Conservation (phyloP, 2,329 filamentous ascomycete species). For the Biscogniauxia sp. region DNA sequence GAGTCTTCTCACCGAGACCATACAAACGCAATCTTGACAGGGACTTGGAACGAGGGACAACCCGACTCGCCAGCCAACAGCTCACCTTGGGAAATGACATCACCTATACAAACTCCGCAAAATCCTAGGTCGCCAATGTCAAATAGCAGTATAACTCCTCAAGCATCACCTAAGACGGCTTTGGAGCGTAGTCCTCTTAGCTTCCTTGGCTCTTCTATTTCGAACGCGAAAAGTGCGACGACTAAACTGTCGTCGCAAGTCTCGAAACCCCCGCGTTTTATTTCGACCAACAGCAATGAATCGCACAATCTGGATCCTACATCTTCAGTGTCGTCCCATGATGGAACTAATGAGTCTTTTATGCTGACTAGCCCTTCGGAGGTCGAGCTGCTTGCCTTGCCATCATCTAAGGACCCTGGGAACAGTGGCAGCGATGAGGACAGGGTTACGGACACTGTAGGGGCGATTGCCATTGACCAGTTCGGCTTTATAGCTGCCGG, state of each 20-base stretch:
- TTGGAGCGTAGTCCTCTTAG: conserved; percentile 28
- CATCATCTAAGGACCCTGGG: neutral
- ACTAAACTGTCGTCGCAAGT: neutral
- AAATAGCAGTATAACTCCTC: conserved; percentile 12
- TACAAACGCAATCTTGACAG: conserved; percentile 51
- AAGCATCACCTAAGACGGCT: conserved; percentile 12
- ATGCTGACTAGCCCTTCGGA: neutral
- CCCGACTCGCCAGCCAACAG: conserved; percentile 51
- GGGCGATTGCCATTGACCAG: conserved; percentile 87
- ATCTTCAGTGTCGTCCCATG: neutral
- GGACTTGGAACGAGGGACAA: conserved; percentile 63
- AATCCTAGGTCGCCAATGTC: conserved; percentile 13
- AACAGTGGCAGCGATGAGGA: conserved; percentile 47
- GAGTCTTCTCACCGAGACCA: conserved; percentile 43
- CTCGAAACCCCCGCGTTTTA: conserved; percentile 18
- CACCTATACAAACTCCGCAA: conserved; percentile 5
- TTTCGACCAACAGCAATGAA: conserved; percentile 6
- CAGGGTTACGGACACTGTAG: conserved; percentile 85
- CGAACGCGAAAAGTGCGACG: neutral
- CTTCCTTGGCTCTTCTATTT: conserved; percentile 22
- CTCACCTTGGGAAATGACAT: conserved; percentile 19
- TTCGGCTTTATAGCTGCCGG: conserved; percentile 87
- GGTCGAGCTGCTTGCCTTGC: neutral
- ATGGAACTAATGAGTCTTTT: neutral
- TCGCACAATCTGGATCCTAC: neutral